Evolutionary conservation across 108 stramenopile genomes (phyloP).

Genomic region (Pseudonitzschia delicatissima): DNA sequence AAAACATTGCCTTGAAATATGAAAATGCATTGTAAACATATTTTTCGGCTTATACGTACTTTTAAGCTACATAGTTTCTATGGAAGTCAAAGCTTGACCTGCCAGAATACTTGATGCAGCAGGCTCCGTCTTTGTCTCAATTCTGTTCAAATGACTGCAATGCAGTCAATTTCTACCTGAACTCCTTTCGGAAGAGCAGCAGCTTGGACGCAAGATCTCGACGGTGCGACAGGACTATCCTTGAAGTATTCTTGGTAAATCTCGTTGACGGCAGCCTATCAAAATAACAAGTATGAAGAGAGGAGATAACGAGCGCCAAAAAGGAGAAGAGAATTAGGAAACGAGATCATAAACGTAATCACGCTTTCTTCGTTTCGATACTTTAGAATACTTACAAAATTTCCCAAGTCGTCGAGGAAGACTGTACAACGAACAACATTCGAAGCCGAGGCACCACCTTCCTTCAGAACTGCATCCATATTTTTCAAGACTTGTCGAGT

Average conservation of each 20-base stretch:
- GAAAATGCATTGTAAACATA: no score
- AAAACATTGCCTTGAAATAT: no score
- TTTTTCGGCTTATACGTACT: not conserved
- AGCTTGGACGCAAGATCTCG: slow-evolving; percentile 48
- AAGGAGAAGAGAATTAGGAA: not conserved
- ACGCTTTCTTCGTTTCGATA: not conserved
- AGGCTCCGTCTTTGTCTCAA: no score
- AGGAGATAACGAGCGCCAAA: not conserved
- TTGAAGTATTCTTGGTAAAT: slow-evolving; percentile 54
- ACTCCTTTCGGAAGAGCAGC: slow-evolving; percentile 49
- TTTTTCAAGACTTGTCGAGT: slow-evolving; percentile 44
- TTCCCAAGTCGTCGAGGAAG: slow-evolving; percentile 41
- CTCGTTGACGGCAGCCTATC: slow-evolving; percentile 36
- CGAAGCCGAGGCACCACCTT: slow-evolving; percentile 31
- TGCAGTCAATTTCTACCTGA: slow-evolving; percentile 58
- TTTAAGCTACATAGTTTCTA: no score
- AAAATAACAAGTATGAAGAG: not conserved
- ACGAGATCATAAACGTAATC: not conserved
- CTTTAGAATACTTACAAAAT: slow-evolving; percentile 22
- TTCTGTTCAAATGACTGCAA: slow-evolving; percentile 35
- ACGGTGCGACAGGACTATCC: slow-evolving; percentile 40
- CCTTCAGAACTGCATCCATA: slow-evolving; percentile 43
- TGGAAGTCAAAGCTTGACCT: no score
- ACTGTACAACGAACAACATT: slow-evolving; percentile 55
- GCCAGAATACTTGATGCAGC: no score